phyloP scores from a whole-genome alignment of 768 basidiomycete species.

The Lentinus brumalis region DNA sequence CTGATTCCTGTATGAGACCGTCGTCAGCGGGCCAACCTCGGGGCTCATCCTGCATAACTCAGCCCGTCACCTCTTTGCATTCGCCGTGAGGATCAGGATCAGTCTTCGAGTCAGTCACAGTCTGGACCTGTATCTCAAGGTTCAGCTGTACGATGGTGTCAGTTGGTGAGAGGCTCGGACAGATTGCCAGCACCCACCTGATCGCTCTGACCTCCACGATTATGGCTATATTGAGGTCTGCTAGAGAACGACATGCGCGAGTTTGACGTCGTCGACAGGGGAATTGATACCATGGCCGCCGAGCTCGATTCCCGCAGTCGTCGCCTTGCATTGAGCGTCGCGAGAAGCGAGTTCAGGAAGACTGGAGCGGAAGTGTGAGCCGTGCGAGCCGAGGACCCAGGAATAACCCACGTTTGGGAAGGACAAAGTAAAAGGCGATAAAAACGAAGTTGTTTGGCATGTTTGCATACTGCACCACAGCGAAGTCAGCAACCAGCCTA shows the following conservation, averaged over 20 bases:
- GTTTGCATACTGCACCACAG: conserved; percentile 22
- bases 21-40: background rate
- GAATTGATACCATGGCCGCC: conserved; percentile 13
- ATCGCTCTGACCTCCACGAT: background rate
- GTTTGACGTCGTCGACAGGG: conserved; percentile 8
- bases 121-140: conserved; percentile 16
- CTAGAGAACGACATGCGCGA: conserved; percentile 1
- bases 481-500: background rate
- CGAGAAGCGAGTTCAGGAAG: conserved; percentile 21
- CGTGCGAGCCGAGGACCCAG: background rate
- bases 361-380: conserved; percentile 7
- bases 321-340: conserved; percentile 20
- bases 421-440: conserved; percentile 26
- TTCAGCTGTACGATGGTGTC: background rate
- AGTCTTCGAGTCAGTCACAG: conserved; percentile 11
- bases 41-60: too few species aligned
- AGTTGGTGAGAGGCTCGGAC: background rate
- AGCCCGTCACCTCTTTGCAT: background rate
- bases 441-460: conserved; percentile 28
- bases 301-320: conserved; percentile 8
- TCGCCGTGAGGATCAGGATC: conserved; percentile 3
- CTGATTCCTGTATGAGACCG: background rate
- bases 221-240: conserved; percentile 3
- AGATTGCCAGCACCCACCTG: background rate
- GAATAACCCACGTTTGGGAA: conserved; percentile 26